Base-by-base conservation (phyloP, 139 green algal genomes). In the Chlorella sorokiniana region DNA sequence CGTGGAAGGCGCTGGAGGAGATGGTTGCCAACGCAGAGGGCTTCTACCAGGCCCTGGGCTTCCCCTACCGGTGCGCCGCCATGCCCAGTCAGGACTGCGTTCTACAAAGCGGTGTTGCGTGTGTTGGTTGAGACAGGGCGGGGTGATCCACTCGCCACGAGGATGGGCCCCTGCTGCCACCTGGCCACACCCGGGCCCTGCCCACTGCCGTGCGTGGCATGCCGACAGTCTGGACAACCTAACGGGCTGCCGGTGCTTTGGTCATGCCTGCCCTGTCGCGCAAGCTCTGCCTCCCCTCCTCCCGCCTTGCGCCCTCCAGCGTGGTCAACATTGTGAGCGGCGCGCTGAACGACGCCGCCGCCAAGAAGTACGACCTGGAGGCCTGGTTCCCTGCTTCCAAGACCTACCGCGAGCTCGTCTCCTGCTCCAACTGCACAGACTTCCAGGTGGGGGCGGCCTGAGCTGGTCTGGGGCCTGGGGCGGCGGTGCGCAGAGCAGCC, bases 311-410 rank as follows among this genome's bases (percentile, higher is more conserved):
- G 42, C 11, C 42, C 29, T 42, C 9, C 79, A 73, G 80, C 10
- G 69, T 80, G 11, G 70, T 80, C 75, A 93, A 98, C 91, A 99
- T 99, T 71, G 97, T 99, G 48, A 95, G 87, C 3, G 97, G 97
- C 3, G 97, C 96, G 86, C 89, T 99, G 14, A 99, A 99, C 90
- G 94, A 98, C 79, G 96, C 97, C 18, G 97, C 97, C 8, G 94
- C 96, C 42, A 99, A 99, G 85, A 99, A 99, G 91, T 99, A 98
- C 79, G 96, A 99, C 86, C 85, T 99, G 83, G 97, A 99, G 88
- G 97, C 97, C 29, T 99, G 94, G 94, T 99, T 99, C 89, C 97
- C 97, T 10, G 95, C 93, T 40, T 93, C 86, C 65, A 90, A 93
- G 74, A 94, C 93, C 2, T 97, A 92, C 90, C 85, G 97, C 1